Evolutionary conservation across 1,284 basidiomycete genomes (phyloP).

Genomic region (Rhodotorula sp.): DNA sequence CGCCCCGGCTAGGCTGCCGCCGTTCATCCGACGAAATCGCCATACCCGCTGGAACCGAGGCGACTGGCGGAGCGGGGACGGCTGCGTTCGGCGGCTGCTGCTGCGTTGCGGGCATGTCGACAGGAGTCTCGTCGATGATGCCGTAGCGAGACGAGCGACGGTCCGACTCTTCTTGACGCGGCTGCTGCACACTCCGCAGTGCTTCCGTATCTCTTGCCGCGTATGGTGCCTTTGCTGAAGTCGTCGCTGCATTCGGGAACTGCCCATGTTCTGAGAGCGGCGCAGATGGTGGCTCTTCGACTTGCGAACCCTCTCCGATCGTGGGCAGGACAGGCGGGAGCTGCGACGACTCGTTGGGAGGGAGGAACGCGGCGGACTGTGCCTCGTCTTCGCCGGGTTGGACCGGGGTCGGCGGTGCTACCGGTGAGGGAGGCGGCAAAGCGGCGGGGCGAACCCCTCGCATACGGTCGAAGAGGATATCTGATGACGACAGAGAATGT

Average conservation of each 20-base stretch:
- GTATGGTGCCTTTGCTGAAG: background rate
- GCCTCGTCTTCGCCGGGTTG: background rate
- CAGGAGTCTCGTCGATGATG: background rate
- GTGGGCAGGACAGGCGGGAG: constrained; percentile 29
- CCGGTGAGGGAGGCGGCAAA: constrained; percentile 41
- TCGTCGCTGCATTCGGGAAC: background rate
- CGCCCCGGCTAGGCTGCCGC: background rate
- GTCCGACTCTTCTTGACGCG: constrained; percentile 5
- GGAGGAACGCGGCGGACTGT: background rate
- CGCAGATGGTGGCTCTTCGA: background rate
- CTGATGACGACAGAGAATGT: constrained; percentile 49
- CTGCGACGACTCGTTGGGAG: constrained; percentile 9
- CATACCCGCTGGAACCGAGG: background rate
- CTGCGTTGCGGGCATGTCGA: background rate
- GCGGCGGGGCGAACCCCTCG: constrained; percentile 46
- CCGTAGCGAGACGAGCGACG: constrained; percentile 7
- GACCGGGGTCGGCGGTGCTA: constrained; percentile 45
- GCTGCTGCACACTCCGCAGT: background rate
- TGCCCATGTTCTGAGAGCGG: background rate
- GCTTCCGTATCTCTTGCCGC: constrained; percentile 1
- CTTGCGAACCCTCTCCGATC: constrained; percentile 30
- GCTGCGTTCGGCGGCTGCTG: background rate
- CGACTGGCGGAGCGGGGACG: background rate
- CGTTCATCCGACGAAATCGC: background rate
- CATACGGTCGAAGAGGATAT: constrained; percentile 68